Conservation (phyloP, 257 asterid species). For the Vinca minor region DNA sequence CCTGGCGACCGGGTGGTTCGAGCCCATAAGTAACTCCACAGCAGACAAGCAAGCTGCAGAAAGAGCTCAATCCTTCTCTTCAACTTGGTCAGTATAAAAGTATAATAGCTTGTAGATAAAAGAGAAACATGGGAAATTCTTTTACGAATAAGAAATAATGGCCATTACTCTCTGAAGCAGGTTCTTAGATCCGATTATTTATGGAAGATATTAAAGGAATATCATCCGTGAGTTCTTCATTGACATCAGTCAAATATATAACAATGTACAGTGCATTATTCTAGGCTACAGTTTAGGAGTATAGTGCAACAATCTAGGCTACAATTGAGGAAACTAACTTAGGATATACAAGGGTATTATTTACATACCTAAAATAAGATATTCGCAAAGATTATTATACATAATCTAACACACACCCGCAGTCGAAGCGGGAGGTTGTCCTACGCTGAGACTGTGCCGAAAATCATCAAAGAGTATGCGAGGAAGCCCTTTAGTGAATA, state of each 20-base stretch:
- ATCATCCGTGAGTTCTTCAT: no score
- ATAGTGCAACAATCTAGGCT: no score
- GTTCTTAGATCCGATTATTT: constrained; percentile 41
- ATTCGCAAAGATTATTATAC: no score
- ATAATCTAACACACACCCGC: background rate
- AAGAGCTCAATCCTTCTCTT: constrained; percentile 45
- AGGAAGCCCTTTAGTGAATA: background rate
- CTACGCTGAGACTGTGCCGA: background rate
- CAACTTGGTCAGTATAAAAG: constrained; percentile 29
- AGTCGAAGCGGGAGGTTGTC: background rate
- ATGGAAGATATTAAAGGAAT: constrained; percentile 38
- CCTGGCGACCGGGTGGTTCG: constrained; percentile 38
- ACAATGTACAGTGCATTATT: no score
- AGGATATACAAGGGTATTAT: no score
- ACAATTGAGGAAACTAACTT: no score
- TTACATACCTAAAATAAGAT: no score
- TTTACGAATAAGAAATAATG: background rate
- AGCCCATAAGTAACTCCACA: constrained; percentile 37
- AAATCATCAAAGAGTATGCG: background rate
- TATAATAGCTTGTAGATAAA: background rate
- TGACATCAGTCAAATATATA: no score
- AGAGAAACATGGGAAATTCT: background rate
- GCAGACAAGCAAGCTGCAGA: constrained; percentile 45
- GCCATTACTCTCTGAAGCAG: constrained; percentile 19
- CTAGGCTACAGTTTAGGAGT: no score